Evolutionary conservation across 2,329 filamentous ascomycete species (phyloP).

Genomic region (Hypoxylon sp.): DNA sequence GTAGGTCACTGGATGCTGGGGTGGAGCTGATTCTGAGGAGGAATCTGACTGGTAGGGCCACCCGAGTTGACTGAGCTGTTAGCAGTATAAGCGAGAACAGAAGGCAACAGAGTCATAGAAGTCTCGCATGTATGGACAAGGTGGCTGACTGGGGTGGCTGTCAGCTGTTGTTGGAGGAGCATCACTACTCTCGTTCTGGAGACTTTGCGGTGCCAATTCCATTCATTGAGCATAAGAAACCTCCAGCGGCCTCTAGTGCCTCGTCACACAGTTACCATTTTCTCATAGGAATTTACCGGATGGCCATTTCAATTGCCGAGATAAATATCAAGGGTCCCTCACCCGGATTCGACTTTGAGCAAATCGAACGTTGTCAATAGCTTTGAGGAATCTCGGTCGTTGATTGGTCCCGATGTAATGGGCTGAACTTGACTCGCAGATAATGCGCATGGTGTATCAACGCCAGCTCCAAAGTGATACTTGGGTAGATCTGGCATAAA

Average conservation of each 20-base stretch:
- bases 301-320: slow-evolving; percentile 13
- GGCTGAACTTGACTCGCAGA: slow-evolving; percentile 35
- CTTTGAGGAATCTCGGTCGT: neutral
- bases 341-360: slow-evolving; percentile 14
- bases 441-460: slow-evolving; percentile 32
- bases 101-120: slow-evolving; percentile 11
- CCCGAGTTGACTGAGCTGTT: slow-evolving; percentile 10
- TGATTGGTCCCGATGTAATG: slow-evolving; percentile 40
- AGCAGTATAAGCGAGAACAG: slow-evolving; percentile 7
- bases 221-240: slow-evolving; percentile 6
- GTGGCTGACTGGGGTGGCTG: slow-evolving; percentile 26
- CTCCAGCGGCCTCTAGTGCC: neutral
- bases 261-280: slow-evolving; percentile 6
- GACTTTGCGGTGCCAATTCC: neutral
- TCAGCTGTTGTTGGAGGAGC: slow-evolving; percentile 25
- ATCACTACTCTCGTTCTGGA: slow-evolving; percentile 1
- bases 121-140: slow-evolving; percentile 10
- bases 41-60: slow-evolving; percentile 27
- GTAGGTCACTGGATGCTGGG: slow-evolving; percentile 28
- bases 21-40: slow-evolving; percentile 25
- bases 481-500: slow-evolving; percentile 30
- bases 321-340: slow-evolving; percentile 3
- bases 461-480: slow-evolving; percentile 23
- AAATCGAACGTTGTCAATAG: slow-evolving; percentile 34
- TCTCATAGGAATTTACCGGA: slow-evolving; percentile 4